Base-by-base conservation (phyloP, 345 rosid genomes). In the Salix koriyanagi region DNA sequence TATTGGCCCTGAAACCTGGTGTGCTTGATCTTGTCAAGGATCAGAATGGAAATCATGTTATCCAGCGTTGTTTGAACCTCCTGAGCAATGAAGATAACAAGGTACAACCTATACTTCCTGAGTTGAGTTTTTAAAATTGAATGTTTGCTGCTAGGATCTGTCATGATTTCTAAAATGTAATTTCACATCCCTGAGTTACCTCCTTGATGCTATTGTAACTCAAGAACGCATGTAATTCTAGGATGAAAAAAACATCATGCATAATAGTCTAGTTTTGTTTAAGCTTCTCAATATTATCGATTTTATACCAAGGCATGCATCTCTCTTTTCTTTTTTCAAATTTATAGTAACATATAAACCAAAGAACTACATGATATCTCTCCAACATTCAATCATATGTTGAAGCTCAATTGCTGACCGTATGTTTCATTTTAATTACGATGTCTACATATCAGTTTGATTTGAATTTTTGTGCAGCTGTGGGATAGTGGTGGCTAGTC, bases 1-100 rank as follows among this genome's bases (percentile, higher is more conserved):
- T 82, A 50, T 67, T 84, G 66, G 89, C 90, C 30, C 75, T 90
- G 74, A 83, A 80, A 56, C 87, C 89, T 75, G 94, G 94, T 28
- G 82, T 89, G 80, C 79, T 85, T 28, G 81, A 80, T 76, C 90
- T 90, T 44, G 80, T 84, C 65, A 88, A 76, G 78, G 93, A 92
- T 80, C 81, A 89, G 74, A 92, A 92, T 82, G 97, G 97, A 39
- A 92, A 89, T 81, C 93, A 92, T 84, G 95, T 92, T 56, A 74
- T 92, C 2, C 95, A 90, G 67, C 86, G 92, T 71, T 92, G 97
- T 83, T 84, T 90, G 88, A 83, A 86, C 21, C 82, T 87, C 60
- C 85, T 92, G 72, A 72, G 81, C 77, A 79, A 77, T 75, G 85
- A 86, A 79, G 90, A 90, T 72, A 87, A 86, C 67, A 82, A 82